Evolutionary conservation across 345 rosid species (phyloP).

Genomic region (Nephelium lappaceum): DNA sequence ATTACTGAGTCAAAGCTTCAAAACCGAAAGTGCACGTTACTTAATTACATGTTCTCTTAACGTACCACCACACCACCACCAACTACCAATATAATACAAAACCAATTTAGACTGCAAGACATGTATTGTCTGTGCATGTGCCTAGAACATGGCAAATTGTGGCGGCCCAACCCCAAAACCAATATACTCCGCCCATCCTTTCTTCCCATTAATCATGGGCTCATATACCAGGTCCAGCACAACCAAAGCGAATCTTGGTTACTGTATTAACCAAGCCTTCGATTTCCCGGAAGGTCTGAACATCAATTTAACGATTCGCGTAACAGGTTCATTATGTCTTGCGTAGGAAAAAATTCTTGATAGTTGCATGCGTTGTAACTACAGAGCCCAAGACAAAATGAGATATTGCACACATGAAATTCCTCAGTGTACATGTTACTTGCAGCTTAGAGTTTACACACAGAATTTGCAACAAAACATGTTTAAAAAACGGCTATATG

Average conservation of each 20-base stretch:
- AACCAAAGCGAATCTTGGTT: no score
- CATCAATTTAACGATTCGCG: no score
- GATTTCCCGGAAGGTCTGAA: background rate
- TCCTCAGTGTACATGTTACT: background rate
- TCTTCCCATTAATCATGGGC: background rate
- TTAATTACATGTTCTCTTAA: background rate
- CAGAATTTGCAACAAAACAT: background rate
- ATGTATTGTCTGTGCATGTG: background rate
- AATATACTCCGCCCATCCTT: background rate
- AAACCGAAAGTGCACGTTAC: background rate
- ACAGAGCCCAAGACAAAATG: background rate
- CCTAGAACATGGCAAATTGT: background rate
- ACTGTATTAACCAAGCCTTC: background rate
- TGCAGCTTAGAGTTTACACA: background rate
- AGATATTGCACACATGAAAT: background rate
- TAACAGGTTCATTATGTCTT: background rate
- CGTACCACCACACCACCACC: background rate
- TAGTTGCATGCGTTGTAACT: no score
- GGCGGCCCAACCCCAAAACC: background rate
- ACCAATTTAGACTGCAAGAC: background rate
- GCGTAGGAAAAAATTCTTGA: background rate
- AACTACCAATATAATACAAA: background rate
- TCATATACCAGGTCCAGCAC: no score
- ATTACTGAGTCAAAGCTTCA: slow-evolving; percentile 19
- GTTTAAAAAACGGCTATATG: no score